Evolutionary conservation across 805 yeast species (phyloP).

Genomic region (Hagleromyces aurorensis): DNA sequence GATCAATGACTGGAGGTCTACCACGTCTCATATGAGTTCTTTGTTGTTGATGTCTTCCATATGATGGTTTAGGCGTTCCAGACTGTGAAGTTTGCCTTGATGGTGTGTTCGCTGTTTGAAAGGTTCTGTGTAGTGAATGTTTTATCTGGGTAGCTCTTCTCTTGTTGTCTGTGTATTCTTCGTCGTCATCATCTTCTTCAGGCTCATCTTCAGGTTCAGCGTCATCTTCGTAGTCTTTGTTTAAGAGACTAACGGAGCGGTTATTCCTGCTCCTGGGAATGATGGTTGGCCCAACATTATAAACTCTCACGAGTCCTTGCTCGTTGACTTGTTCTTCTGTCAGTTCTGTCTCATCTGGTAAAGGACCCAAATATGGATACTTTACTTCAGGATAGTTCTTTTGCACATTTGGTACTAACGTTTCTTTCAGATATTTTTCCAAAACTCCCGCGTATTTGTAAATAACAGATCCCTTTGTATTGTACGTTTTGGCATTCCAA

Average conservation of each 20-base stretch:
- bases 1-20: slow-evolving; percentile 31
- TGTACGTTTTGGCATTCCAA: slow-evolving; percentile 85
- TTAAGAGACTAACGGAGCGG: slow-evolving; percentile 1
- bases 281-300: no score
- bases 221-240: slow-evolving; percentile 8
- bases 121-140: slow-evolving; percentile 8
- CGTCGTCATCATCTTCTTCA: slow-evolving; percentile 12
- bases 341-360: slow-evolving; percentile 43
- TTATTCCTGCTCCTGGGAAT: slow-evolving; percentile 4
- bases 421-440: slow-evolving; percentile 35
- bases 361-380: slow-evolving; percentile 53
- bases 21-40: slow-evolving; percentile 29
- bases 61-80: slow-evolving; percentile 20
- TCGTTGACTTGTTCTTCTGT: no score
- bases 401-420: slow-evolving; percentile 31
- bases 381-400: slow-evolving; percentile 29
- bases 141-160: slow-evolving; percentile 9
- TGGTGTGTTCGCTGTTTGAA: slow-evolving; percentile 5
- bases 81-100: slow-evolving; percentile 15
- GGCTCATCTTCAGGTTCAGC: slow-evolving; percentile 11
- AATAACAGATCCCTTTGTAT: slow-evolving; percentile 58
- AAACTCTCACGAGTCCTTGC: slow-evolving; percentile 1
- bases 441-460: slow-evolving; percentile 56
- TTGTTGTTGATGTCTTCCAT: slow-evolving; percentile 18
- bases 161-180: slow-evolving; percentile 10